These are phyloP conservation scores for Cryphonectria parasitica DNA, from an alignment of 2,329 filamentous ascomycete species.

Conservation along the genomic window DNA sequence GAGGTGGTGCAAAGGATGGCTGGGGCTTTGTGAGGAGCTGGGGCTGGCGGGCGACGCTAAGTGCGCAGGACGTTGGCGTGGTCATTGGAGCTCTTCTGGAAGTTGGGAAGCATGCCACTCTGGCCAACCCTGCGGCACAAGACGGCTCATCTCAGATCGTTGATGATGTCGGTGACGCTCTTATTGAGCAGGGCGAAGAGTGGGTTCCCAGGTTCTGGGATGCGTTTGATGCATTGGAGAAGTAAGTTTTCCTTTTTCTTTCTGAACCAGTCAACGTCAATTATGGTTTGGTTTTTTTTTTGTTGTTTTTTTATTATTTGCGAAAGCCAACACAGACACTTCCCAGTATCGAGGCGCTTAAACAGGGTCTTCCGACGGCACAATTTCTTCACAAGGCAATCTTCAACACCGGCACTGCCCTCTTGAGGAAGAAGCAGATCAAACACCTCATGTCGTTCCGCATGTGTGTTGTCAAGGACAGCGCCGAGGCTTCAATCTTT, in stretches of 20 bases:
- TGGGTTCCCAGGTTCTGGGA: slow-evolving; percentile 72
- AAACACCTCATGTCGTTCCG: slow-evolving; percentile 90
- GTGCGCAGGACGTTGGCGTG: slow-evolving; percentile 91
- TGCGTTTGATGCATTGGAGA: slow-evolving; percentile 72
- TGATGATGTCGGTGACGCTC: slow-evolving; percentile 52
- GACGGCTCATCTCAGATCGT: slow-evolving; percentile 44
- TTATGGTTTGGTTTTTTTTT: too few species aligned
- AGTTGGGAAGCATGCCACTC: slow-evolving; percentile 68
- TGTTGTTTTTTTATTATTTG: too few species aligned
- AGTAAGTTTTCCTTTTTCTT: slow-evolving; percentile 52
- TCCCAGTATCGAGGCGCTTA: slow-evolving; percentile 73
- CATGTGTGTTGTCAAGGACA: slow-evolving; percentile 94
- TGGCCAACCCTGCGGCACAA: slow-evolving; percentile 37
- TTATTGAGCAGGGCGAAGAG: slow-evolving; percentile 61
- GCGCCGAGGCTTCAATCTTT: slow-evolving; percentile 88
- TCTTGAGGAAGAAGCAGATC: slow-evolving; percentile 93
- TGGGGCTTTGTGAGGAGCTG: slow-evolving; percentile 98
- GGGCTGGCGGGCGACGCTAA: slow-evolving; percentile 95
- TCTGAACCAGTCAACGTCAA: slow-evolving; percentile 28
- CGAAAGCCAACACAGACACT: slow-evolving; percentile 41
- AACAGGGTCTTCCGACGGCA: slow-evolving; percentile 77
- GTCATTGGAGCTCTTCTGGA: slow-evolving; percentile 91
- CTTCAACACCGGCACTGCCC: slow-evolving; percentile 84
- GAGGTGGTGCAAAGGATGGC: slow-evolving; percentile 78
- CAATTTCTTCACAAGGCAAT: slow-evolving; percentile 92